Evolutionary conservation across 768 basidiomycete species (phyloP).

Genomic region (Leccinum barrowsii): DNA sequence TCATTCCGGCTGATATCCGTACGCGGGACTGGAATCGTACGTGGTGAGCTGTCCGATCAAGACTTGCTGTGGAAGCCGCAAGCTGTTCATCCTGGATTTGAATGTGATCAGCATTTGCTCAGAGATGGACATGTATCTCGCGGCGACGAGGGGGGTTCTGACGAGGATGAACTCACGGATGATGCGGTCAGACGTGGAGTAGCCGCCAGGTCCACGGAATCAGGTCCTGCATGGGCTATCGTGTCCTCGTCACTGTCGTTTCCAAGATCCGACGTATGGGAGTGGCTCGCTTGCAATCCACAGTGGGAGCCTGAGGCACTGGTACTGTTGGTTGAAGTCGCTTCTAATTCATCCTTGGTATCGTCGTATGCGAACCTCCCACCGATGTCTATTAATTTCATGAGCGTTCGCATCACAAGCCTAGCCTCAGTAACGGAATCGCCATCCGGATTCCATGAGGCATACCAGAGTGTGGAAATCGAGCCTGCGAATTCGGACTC

Average conservation of each 20-base stretch:
- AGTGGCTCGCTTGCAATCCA: background rate
- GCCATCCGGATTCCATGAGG: background rate
- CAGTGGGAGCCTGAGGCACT: background rate
- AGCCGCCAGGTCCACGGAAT: background rate
- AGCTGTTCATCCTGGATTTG: constrained; percentile 14
- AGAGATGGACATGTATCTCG: background rate
- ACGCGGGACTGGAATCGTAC: constrained; percentile 75
- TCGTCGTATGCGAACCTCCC: constrained; percentile 6
- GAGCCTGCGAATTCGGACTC: constrained; percentile 7
- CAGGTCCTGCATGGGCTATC: background rate
- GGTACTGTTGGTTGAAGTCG: background rate
- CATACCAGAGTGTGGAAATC: constrained; percentile 12
- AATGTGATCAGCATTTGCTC: constrained; percentile 2
- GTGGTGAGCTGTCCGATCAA: constrained; percentile 21
- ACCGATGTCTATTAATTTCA: constrained; percentile 1
- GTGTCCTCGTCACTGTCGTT: constrained; percentile 16
- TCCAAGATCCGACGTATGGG: constrained; percentile 3
- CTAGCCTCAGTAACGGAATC: background rate
- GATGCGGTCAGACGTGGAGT: background rate
- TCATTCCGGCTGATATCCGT: constrained; percentile 70
- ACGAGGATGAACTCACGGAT: background rate
- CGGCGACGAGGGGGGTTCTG: background rate
- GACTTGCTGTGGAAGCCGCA: background rate
- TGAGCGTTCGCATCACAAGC: constrained; percentile 6
- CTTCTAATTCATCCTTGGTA: constrained; percentile 6